A percentile compares a stretch with the other conserved stretches of the same genome.
These are phyloP conservation scores for Sphaerostilbella broomeana DNA, from an alignment of 2,329 filamentous ascomycete species.

Conservation along the genomic window DNA sequence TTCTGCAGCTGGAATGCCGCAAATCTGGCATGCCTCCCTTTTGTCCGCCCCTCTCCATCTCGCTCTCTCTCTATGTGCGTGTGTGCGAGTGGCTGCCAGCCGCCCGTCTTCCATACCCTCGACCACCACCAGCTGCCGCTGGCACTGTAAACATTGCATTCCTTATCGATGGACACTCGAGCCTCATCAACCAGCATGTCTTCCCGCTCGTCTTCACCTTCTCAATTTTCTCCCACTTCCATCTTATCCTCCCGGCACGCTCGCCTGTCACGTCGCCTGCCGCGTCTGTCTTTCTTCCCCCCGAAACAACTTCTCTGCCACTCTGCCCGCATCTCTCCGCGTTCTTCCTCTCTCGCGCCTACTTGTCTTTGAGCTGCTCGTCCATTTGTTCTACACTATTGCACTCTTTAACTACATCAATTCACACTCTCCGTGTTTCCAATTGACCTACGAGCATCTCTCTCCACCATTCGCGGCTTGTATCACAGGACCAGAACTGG, in stretches of 20 bases:
- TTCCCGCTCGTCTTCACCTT: conserved; percentile 5
- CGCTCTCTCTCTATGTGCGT: conserved; percentile 3
- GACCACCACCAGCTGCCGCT: conserved; percentile 14
- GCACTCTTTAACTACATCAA: conserved; percentile 1
- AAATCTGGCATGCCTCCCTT: too few species aligned
- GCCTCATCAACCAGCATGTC: conserved; percentile 8
- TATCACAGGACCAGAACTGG: too few species aligned
- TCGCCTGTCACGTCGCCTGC: conserved; percentile 7
- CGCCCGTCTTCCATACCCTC: conserved; percentile 2
- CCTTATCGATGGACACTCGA: conserved; percentile 10
- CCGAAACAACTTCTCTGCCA: conserved; percentile 3
- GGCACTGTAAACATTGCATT: conserved; percentile 18
- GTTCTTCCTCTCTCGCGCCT: conserved; percentile 6
- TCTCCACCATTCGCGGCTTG: conserved; percentile 4
- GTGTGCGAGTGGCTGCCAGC: conserved; percentile 6
- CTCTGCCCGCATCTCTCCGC: conserved; percentile 15
- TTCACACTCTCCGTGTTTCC: conserved; percentile 2
- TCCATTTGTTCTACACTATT: neutral
- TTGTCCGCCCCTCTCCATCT: too few species aligned
- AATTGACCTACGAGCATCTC: conserved; percentile 7
- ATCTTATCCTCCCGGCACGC: conserved; percentile 9
- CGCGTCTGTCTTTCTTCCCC: conserved; percentile 8
- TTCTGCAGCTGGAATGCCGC: conserved; percentile 9
- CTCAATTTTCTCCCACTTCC: conserved; percentile 1
- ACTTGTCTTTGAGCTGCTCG: conserved; percentile 2